Conservation (phyloP, 768 basidiomycete genomes). For the Multifurca ochricompacta region DNA sequence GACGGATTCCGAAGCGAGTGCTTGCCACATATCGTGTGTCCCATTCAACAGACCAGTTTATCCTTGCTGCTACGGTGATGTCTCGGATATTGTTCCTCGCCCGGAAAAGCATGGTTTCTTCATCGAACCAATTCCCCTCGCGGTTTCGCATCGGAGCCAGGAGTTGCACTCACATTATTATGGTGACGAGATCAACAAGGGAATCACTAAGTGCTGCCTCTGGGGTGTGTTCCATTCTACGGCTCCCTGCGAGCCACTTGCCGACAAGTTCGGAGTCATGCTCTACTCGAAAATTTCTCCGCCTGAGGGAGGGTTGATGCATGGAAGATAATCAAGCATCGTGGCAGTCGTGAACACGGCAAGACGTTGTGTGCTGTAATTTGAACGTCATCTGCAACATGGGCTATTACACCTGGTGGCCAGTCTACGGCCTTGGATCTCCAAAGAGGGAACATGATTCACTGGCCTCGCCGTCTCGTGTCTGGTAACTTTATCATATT, state of each 20-base stretch:
- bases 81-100: background rate
- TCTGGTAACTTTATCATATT: too few relatives aligned
- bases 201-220: too few relatives aligned
- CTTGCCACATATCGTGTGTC: background rate
- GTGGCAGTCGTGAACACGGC: too few relatives aligned
- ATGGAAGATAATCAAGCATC: background rate
- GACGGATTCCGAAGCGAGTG: background rate
- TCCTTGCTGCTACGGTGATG: too few relatives aligned
- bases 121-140: background rate
- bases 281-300: background rate
- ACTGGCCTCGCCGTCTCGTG: background rate
- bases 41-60: too few relatives aligned
- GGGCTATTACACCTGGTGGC: background rate
- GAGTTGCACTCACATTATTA: background rate
- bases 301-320: background rate
- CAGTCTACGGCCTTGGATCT: background rate
- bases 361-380: background rate
- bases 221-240: too few relatives aligned
- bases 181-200: background rate
- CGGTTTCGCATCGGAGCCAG: background rate
- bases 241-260: too few relatives aligned
- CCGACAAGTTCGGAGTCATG: background rate
- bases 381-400: background rate
- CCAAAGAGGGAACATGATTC: background rate
- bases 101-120: background rate